These are phyloP conservation scores for Piper longum DNA, from an alignment of 164 flowering plant species.

Conservation along the genomic window DNA sequence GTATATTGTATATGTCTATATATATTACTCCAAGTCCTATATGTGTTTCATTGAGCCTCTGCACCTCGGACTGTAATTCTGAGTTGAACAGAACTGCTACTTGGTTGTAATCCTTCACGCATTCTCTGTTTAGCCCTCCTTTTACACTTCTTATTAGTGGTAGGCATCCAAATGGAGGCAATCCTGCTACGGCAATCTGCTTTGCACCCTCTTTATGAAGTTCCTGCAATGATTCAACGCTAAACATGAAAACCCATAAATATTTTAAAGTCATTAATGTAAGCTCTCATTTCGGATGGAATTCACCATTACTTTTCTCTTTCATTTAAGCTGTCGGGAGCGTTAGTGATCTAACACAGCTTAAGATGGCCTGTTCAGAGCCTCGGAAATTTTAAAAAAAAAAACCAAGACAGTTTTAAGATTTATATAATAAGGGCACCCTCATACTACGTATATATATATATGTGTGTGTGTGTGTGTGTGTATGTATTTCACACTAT, in stretches of 20 bases:
- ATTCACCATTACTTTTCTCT: not conserved
- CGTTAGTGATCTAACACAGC: not conserved
- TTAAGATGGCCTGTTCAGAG: not conserved
- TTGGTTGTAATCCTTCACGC: conserved; percentile 1
- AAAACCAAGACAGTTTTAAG: too few relatives aligned
- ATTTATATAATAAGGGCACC: too few relatives aligned
- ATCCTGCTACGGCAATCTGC: conserved; percentile 2
- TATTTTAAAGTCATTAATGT: not conserved
- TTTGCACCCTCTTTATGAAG: conserved; percentile 7
- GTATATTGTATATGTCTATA: conserved; percentile 1
- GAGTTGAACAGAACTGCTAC: conserved; percentile 1
- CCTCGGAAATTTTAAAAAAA: not conserved
- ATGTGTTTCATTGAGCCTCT: not conserved
- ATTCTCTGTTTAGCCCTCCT: conserved; percentile 4
- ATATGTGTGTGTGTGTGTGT: too few relatives aligned
- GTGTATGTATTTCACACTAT: too few relatives aligned
- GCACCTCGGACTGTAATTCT: not conserved
- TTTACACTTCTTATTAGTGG: conserved; percentile 3
- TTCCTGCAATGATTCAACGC: conserved; percentile 1
- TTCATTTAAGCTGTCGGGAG: not conserved
- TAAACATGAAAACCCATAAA: not conserved
- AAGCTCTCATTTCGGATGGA: not conserved
- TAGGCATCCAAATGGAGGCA: conserved; percentile 8
- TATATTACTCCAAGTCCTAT: not conserved
- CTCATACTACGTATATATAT: too few relatives aligned